Evolutionary conservation across 1,284 basidiomycete species (phyloP).

Genomic region (Neolentinus lepideus): DNA sequence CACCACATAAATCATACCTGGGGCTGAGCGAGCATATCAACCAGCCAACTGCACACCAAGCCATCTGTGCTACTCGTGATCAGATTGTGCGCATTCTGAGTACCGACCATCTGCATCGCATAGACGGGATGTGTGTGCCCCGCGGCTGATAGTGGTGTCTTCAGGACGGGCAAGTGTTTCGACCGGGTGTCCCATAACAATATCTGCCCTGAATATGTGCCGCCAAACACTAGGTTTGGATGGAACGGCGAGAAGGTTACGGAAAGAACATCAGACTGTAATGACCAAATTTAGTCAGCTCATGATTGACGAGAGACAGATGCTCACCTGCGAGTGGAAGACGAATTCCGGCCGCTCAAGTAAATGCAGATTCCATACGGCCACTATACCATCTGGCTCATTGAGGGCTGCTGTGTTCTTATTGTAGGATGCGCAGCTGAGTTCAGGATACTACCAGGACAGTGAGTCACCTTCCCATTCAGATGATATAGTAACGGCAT

Average conservation of each 20-base stretch:
- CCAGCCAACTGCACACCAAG: constrained; percentile 93
- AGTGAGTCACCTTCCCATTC: constrained; percentile 10
- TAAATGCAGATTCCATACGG: constrained; percentile 96
- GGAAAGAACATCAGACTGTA: constrained; percentile 91
- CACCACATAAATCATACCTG: constrained; percentile 47
- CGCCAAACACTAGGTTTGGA: constrained; percentile 94
- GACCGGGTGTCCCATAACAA: constrained; percentile 98
- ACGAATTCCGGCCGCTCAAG: constrained; percentile 95
- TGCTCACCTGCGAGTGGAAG: constrained; percentile 88
- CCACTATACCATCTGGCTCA: constrained; percentile 94
- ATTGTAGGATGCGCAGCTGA: constrained; percentile 93
- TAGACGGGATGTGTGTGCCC: constrained; percentile 99
- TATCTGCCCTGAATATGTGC: constrained; percentile 97
- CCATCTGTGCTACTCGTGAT: constrained; percentile 96
- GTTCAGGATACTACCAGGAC: constrained; percentile 78
- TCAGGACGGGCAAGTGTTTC: constrained; percentile 91
- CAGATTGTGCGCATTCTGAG: constrained; percentile 96
- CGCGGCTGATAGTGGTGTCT: constrained; percentile 90
- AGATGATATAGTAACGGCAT: constrained; percentile 9
- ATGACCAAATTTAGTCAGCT: constrained; percentile 11
- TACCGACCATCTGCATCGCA: constrained; percentile 94
- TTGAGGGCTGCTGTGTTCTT: constrained; percentile 88
- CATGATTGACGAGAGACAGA: constrained; percentile 5
- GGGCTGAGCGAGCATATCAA: constrained; percentile 97
- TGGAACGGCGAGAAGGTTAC: constrained; percentile 97